Conservation (phyloP, 441 rosid genomes). For the Corymbia citriodora region DNA sequence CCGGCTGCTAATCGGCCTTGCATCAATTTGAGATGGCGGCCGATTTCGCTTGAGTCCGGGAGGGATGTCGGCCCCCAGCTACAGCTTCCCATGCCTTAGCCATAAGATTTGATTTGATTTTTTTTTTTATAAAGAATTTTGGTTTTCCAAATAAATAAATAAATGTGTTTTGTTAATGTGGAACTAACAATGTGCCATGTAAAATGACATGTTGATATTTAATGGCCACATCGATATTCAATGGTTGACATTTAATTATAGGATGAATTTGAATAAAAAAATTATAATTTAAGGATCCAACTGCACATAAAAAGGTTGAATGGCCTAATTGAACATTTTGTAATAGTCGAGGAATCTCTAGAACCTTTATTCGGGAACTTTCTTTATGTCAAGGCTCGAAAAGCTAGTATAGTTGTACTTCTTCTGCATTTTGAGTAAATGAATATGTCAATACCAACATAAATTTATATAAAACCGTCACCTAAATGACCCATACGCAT, state of each 20-base stretch:
- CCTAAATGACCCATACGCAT: no score
- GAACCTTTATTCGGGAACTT: background rate
- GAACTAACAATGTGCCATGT: accelerated
- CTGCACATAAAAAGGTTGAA: accelerated
- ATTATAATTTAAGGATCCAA: background rate
- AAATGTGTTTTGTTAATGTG: background rate
- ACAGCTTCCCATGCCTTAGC: background rate
- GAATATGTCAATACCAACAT: background rate
- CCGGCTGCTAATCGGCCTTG: no score
- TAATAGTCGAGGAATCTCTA: background rate
- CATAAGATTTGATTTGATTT: background rate
- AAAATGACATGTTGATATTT: background rate
- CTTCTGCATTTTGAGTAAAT: background rate
- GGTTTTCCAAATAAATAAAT: background rate
- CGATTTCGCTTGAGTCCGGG: accelerated
- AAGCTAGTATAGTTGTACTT: background rate
- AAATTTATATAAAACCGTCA: background rate
- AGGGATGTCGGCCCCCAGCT: background rate
- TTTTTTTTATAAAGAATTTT: background rate
- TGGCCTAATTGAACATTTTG: background rate
- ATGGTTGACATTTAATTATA: background rate
- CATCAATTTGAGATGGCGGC: no score
- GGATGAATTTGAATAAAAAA: background rate
- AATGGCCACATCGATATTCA: background rate
- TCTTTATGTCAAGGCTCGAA: background rate